Evolutionary conservation across 2,329 filamentous ascomycete species (phyloP), one percentile per base, ranked within the genome.

Genomic region (Calycina marina): DNA sequence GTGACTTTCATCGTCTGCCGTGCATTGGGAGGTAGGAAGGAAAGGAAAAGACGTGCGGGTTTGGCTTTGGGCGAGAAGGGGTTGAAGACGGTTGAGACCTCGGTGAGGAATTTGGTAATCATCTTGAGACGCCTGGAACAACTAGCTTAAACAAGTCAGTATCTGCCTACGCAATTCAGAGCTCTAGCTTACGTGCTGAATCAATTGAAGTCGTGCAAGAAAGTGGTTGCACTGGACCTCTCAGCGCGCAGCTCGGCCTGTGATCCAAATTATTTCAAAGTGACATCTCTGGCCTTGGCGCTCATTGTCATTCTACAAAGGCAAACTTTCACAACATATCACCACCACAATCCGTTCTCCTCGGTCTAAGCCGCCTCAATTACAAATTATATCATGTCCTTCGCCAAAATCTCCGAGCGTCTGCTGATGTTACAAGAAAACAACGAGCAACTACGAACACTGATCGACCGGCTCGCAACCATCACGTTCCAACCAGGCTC

Each of bases 11-110:
- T 83, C 43, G 70, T 73, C 33, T 63, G 67, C 35, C 85, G 74
- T 38, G 85, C 85, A 49, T 77, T 74, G 25, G 85, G 72, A 6
- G 88, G 84, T 18, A 98, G 72, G 42, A 80, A 68, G 18, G 82
- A 78, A 45, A 96, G 81, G 58, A 96, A 90, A 31, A 93, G 67
- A 26, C 90, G 77, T 24, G 84, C 86, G 14, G 86, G 78, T 52
- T 84, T 85, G 40, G 83, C 76, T 54, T 69, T 67, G 14, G 69
- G 60, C 16, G 75, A 79, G 69, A 96, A 96, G 24, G 90, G 88
- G 60, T 93, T 93, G 73, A 96, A 94, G 55, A 73, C 74, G 43
- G 84, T 78, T 49, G 69, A 74, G 49, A 96, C 75, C 55, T 84
- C 73, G 55, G 85, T 88, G 56, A 92, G 71, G 63, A 83, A 90